A percentile compares a stretch with the other conserved stretches of the same genome.
Conservation (phyloP, 495 filamentous ascomycete species). For the Hyphodiscus hymeniophilus region DNA sequence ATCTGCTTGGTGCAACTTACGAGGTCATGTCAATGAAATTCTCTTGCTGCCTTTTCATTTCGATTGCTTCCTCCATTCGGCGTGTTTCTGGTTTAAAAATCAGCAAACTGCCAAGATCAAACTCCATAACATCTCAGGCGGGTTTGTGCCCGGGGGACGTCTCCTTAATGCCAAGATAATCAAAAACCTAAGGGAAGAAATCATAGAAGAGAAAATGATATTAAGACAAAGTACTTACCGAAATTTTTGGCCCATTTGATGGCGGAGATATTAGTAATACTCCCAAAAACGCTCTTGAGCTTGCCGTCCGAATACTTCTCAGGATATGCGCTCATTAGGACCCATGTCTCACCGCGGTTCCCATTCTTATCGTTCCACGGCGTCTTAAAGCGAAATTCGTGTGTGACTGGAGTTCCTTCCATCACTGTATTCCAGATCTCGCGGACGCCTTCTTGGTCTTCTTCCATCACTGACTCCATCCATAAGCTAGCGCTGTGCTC, state of each 20-base stretch:
- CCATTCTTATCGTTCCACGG: constrained; percentile 49
- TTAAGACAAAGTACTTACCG: too few species aligned
- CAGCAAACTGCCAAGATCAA: too few species aligned
- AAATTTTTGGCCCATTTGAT: constrained; percentile 52
- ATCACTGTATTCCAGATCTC: constrained; percentile 51
- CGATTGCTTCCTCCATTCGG: constrained; percentile 53
- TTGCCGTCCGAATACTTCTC: constrained; percentile 47
- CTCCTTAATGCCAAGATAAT: too few species aligned
- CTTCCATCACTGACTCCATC: constrained; percentile 58
- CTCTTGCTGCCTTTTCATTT: constrained; percentile 65
- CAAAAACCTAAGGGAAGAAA: too few species aligned
- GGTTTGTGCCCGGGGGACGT: too few species aligned
- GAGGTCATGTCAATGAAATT: constrained; percentile 66
- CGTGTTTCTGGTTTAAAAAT: constrained; percentile 48
- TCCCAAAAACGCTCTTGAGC: constrained; percentile 63
- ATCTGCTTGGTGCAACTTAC: neutral
- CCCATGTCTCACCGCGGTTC: constrained; percentile 58
- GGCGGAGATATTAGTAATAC: constrained; percentile 41
- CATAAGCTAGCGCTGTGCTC: constrained; percentile 43
- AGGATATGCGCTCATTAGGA: constrained; percentile 61
- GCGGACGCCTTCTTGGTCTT: constrained; percentile 47
- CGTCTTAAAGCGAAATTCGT: constrained; percentile 62
- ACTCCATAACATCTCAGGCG: too few species aligned
- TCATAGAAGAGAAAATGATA: too few species aligned
- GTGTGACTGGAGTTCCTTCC: constrained; percentile 45